Evolutionary conservation across 2,329 filamentous ascomycete genomes (phyloP).

Genomic region (Dactylellina sp.): DNA sequence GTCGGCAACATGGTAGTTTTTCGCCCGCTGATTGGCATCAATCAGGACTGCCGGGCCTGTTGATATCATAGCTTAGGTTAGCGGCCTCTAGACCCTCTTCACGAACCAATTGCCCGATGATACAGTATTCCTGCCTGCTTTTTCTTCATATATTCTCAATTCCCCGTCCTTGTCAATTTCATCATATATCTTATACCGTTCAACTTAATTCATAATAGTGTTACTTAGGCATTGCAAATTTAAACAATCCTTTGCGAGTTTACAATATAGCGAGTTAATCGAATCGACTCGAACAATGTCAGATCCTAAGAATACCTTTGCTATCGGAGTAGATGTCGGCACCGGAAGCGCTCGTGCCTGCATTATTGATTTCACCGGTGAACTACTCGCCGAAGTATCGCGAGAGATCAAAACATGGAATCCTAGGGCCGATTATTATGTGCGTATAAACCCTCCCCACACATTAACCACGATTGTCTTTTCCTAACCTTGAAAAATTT

Average conservation of each 20-base stretch:
- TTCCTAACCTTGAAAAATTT: constrained; percentile 18
- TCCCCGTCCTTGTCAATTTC: neutral
- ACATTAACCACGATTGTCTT: no score
- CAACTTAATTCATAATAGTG: no score
- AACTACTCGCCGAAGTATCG: constrained; percentile 77
- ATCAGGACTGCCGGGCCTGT: neutral
- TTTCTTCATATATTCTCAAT: no score
- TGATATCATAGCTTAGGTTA: constrained; percentile 36
- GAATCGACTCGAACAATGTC: constrained; percentile 12
- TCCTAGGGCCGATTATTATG: constrained; percentile 70
- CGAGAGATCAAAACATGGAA: constrained; percentile 63
- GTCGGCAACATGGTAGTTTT: neutral
- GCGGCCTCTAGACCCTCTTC: neutral
- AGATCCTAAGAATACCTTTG: constrained; percentile 51
- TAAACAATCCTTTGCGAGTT: no score
- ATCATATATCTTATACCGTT: no score
- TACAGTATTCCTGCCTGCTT: no score
- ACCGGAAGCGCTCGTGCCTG: constrained; percentile 95
- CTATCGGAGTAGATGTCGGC: constrained; percentile 89
- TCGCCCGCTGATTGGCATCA: constrained; percentile 16
- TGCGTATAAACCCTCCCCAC: constrained; percentile 62
- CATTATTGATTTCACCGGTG: constrained; percentile 90
- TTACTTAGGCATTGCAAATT: no score
- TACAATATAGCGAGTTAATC: no score
- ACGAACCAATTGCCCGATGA: neutral